phyloP scores from a whole-genome alignment of 2,329 filamentous ascomycete species.

The Neoarthrinium moseri region DNA sequence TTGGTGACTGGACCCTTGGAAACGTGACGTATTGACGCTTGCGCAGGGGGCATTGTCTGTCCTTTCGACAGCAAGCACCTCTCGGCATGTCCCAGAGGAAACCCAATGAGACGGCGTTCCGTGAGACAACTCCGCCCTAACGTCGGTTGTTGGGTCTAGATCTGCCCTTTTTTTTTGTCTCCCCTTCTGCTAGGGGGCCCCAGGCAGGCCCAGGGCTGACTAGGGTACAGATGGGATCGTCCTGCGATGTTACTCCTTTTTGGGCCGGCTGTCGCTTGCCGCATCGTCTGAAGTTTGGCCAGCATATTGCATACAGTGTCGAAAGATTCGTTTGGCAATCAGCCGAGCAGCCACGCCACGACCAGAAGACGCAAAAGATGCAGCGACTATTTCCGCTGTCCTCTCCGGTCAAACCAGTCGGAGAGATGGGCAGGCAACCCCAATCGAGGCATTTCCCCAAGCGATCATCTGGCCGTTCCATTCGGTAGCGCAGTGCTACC shows the following conservation, averaged over 20 bases:
- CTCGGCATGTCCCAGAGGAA: conserved; percentile 2
- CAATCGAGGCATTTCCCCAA: too few species aligned
- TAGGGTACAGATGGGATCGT: background rate
- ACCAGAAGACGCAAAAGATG: too few species aligned
- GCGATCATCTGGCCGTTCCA: too few species aligned
- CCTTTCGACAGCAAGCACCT: background rate
- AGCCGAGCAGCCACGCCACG: too few species aligned
- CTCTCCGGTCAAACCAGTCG: too few species aligned
- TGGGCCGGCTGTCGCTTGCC: background rate
- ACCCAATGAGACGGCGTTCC: conserved; percentile 1
- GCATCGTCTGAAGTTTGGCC: background rate
- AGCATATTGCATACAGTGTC: too few species aligned
- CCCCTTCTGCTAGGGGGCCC: too few species aligned
- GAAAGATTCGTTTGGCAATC: too few species aligned
- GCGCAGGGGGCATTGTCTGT: background rate
- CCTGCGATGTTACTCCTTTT: background rate
- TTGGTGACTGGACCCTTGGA: background rate
- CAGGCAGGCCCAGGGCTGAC: background rate
- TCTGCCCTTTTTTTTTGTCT: too few species aligned
- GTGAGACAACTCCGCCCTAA: background rate
- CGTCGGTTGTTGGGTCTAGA: conserved; percentile 1
- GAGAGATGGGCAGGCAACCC: too few species aligned
- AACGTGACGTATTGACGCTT: background rate
- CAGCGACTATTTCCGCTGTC: too few species aligned
- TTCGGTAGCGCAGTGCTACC: too few species aligned